Conservation (phyloP, 164 flowering plant genomes). For the Vitis cinerea region DNA sequence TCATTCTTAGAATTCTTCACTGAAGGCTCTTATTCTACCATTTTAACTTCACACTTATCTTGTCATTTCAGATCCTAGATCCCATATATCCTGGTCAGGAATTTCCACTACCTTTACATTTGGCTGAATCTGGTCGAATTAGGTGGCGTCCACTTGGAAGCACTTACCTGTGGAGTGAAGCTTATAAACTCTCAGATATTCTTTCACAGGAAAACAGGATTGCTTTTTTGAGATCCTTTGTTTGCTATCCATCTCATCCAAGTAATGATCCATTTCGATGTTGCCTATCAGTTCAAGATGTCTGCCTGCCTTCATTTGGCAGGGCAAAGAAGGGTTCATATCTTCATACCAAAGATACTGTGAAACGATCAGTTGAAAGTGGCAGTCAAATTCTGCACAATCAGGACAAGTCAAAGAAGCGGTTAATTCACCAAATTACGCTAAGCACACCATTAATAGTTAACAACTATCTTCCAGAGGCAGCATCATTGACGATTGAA, state of each 20-base stretch:
- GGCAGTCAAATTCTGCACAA: slow-evolving; percentile 10
- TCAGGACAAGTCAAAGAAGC: slow-evolving; percentile 31
- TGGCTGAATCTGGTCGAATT: slow-evolving; percentile 88
- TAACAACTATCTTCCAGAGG: slow-evolving; percentile 66
- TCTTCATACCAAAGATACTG: slow-evolving; percentile 16
- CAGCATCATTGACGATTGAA: slow-evolving; percentile 55
- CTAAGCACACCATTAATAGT: slow-evolving; percentile 72
- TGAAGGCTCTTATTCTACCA: not conserved
- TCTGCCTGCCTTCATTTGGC: slow-evolving; percentile 39
- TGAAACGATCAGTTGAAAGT: slow-evolving; percentile 16
- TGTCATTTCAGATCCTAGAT: slow-evolving; percentile 62
- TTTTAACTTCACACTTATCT: not conserved
- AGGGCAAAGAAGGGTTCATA: slow-evolving; percentile 24
- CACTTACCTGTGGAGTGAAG: slow-evolving; percentile 92
- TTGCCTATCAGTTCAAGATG: slow-evolving; percentile 73
- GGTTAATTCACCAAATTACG: slow-evolving; percentile 55
- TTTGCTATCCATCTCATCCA: slow-evolving; percentile 90
- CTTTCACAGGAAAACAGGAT: slow-evolving; percentile 58
- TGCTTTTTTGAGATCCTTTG: slow-evolving; percentile 74
- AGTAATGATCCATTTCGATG: slow-evolving; percentile 90
- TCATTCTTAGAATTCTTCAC: not conserved
- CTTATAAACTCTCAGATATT: slow-evolving; percentile 63
- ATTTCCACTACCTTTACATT: slow-evolving; percentile 87
- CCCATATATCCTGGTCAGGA: slow-evolving; percentile 86
- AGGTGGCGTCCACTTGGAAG: slow-evolving; percentile 90